phyloP scores from a whole-genome alignment of 2,329 filamentous ascomycete species.

The Ilyonectria robusta region DNA sequence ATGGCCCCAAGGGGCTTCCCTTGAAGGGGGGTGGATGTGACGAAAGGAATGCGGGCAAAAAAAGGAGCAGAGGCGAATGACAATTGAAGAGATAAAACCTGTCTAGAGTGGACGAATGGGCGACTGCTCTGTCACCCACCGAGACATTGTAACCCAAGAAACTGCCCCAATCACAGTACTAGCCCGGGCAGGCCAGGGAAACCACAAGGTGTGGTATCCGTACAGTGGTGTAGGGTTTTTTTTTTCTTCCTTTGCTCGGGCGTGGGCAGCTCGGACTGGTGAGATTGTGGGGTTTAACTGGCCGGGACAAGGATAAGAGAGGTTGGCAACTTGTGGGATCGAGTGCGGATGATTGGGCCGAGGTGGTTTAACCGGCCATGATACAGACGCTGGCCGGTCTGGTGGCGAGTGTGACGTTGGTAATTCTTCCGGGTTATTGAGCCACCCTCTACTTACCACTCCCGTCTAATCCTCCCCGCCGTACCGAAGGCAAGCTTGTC shows the following conservation, averaged over 20 bases:
- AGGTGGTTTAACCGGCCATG: background rate
- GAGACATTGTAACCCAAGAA: background rate
- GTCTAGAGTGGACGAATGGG: background rate
- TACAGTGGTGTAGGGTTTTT: background rate
- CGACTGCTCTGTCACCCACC: background rate
- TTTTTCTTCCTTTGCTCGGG: background rate
- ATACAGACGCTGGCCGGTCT: slow-evolving; percentile 9
- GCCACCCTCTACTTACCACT: background rate
- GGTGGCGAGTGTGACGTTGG: slow-evolving; percentile 4
- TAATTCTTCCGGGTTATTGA: slow-evolving; percentile 4
- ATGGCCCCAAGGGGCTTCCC: slow-evolving; percentile 8
- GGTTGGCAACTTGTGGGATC: slow-evolving; percentile 8
- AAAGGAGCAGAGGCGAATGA: background rate
- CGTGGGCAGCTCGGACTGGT: background rate
- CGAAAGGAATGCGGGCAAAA: background rate
- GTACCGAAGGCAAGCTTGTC: background rate
- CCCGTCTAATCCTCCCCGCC: background rate
- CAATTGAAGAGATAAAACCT: background rate
- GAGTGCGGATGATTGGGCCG: slow-evolving; percentile 17
- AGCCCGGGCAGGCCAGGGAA: background rate
- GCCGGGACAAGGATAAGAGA: slow-evolving; percentile 7
- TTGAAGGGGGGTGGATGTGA: slow-evolving; percentile 5
- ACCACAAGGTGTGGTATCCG: background rate
- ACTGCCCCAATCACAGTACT: background rate
- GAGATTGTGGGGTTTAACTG: slow-evolving; percentile 16